These are phyloP conservation scores for Aspergillaceae sp. DNA, from an alignment of 2,329 filamentous ascomycete species.

Conservation along the genomic window DNA sequence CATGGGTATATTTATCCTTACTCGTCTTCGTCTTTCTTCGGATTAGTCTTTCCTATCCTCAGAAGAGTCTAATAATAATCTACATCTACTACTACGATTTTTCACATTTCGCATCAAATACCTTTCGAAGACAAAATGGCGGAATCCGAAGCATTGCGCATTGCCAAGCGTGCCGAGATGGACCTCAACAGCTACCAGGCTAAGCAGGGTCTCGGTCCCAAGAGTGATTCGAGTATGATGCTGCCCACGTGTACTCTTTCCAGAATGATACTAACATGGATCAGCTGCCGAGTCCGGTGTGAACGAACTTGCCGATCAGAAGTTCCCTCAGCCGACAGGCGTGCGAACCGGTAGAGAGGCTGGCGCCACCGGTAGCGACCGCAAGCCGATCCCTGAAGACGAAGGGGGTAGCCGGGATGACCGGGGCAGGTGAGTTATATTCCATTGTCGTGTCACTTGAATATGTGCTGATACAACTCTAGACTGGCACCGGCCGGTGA, in stretches of 20 bases:
- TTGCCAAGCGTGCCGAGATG: slow-evolving; percentile 28
- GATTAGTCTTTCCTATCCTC: background rate
- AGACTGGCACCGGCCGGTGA: slow-evolving; percentile 29
- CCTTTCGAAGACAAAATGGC: slow-evolving; percentile 7
- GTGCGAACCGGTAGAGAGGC: slow-evolving; percentile 31
- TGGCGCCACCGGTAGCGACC: slow-evolving; percentile 28
- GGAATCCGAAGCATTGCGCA: slow-evolving; percentile 16
- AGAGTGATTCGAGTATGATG: slow-evolving; percentile 33
- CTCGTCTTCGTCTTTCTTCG: background rate
- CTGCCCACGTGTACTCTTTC: background rate
- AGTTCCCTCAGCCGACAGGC: slow-evolving; percentile 26
- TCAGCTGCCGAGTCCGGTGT: slow-evolving; percentile 31
- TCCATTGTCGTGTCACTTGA: background rate
- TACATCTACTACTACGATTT: background rate
- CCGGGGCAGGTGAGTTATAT: slow-evolving; percentile 25
- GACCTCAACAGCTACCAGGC: slow-evolving; percentile 34
- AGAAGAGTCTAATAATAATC: background rate
- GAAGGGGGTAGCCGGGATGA: slow-evolving; percentile 34
- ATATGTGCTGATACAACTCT: slow-evolving; percentile 2
- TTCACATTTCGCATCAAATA: background rate
- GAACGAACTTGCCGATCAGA: slow-evolving; percentile 29
- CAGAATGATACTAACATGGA: slow-evolving; percentile 1
- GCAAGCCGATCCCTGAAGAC: slow-evolving; percentile 32
- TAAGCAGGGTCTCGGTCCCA: slow-evolving; percentile 30
- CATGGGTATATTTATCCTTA: background rate